phyloP scores from a whole-genome alignment of 176 grass and related monocot genomes.

The Aegilops sharonensis region DNA sequence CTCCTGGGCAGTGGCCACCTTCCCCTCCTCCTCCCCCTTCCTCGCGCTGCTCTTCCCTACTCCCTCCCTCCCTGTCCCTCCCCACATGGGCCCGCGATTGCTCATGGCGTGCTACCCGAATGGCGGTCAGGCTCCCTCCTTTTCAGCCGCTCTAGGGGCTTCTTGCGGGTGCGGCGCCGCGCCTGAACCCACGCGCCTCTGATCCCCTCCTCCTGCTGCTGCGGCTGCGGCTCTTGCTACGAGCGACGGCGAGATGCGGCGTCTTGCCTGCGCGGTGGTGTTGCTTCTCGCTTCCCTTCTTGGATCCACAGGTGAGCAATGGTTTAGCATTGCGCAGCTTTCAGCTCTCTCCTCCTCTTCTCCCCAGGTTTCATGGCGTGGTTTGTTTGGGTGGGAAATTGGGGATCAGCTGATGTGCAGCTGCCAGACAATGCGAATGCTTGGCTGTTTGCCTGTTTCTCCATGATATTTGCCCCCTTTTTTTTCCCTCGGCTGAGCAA shows the following conservation, averaged over 20 bases:
- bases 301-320: conserved; percentile 64
- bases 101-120: conserved; percentile 40
- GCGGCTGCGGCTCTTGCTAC: background rate
- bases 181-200: conserved; percentile 3
- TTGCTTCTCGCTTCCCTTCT: conserved; percentile 46
- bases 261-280: conserved; percentile 21
- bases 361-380: background rate
- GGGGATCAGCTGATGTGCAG: background rate
- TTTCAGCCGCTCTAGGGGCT: conserved; percentile 16
- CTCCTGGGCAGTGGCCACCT: conserved; percentile 29
- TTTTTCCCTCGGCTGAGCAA: background rate
- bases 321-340: background rate
- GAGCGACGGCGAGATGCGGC: conserved; percentile 34
- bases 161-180: conserved; percentile 16
- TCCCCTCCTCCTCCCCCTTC: background rate
- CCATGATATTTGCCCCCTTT: background rate
- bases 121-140: conserved; percentile 19
- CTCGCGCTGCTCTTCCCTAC: background rate
- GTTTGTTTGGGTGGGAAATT: background rate
- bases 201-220: background rate
- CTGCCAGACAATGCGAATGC: background rate
- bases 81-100: conserved; percentile 15
- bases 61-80: background rate
- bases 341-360: too few relatives aligned
- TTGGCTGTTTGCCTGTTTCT: background rate